Evolutionary conservation across 352 stramenopile species (phyloP), one percentile per base, ranked within the genome.

Genomic region (Blastocystis sp.): DNA sequence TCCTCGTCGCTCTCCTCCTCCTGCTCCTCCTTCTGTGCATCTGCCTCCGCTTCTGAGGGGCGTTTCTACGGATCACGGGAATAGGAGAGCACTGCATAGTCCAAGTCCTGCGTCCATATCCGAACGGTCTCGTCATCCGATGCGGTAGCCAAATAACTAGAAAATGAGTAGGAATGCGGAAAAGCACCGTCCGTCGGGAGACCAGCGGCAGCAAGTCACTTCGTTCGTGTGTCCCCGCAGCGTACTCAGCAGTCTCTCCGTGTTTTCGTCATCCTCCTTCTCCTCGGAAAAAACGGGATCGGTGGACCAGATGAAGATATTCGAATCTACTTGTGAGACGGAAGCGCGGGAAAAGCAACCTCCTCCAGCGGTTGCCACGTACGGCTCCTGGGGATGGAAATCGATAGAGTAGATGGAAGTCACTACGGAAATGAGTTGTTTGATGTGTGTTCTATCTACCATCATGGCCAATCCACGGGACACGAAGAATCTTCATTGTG

Each of bases 221-320:
- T 69, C 74, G 57, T 84, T 84, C n/a, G 74, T 69, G n/a, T 84
- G 74, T 48, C 74, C 74, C 42, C 60, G 28, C 43, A 84, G 45
- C 21, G 66, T 48, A 84, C 74, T 84, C 21, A 84, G 45, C 74
- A 84, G 45, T n/a, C 74, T 11, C 42, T 84, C 74, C 52, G 42
- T 63, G n/a, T 66, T 84, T 84, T 84, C 74, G 54, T 84, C 74
- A 28, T 84, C 61, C 24, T 84, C 74, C 74, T 84, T 84, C 24
- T 84, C 74, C 28, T 84, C 74, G 21, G 52, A 68, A 54, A 84
- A 84, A 63, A 84, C 69, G 19, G 74, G 74, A 84, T 84, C 74
- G 7, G 60, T 52, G 3, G 74, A 24, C 74, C 74, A 84, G 52
- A 84, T 84, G n/a, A 84, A 43, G 6, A 84, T 43, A 28, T 84